These are phyloP conservation scores for Solanum clarkiae DNA, from an alignment of 257 asterid genomes.

Conservation along the genomic window DNA sequence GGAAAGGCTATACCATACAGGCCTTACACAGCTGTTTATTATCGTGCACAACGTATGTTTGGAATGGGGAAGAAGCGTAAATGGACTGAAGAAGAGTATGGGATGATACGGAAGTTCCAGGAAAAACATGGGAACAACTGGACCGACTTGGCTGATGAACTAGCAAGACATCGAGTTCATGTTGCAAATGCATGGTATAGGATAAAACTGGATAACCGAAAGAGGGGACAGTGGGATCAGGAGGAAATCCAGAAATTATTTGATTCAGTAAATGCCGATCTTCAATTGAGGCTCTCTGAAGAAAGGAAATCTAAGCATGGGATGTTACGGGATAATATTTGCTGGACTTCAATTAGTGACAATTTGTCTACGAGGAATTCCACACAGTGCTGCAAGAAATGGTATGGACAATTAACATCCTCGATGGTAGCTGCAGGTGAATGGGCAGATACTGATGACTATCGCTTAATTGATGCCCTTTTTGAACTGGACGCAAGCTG, in stretches of 20 bases:
- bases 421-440: background rate
- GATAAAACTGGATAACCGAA: background rate
- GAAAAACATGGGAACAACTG: background rate
- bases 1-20: background rate
- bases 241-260: background rate
- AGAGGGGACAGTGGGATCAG: background rate
- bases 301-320: background rate
- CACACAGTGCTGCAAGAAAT: background rate
- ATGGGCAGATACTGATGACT: conserved; percentile 2
- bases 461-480: background rate
- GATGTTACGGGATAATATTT: background rate
- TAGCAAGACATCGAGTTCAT: background rate
- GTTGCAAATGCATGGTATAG: background rate
- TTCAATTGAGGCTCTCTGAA: background rate
- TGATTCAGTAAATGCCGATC: background rate
- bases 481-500: conserved; percentile 2
- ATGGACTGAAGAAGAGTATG: background rate
- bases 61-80: background rate
- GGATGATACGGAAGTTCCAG: background rate
- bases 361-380: background rate
- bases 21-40: background rate
- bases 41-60: background rate
- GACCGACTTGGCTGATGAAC: background rate
- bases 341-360: background rate
- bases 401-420: conserved; percentile 3